A percentile compares a stretch with the other conserved stretches of the same genome.
These are phyloP conservation scores for Rhizoclosmatium sp. DNA, from an alignment of 192 early-diverging fungal genomes.

Conservation along the genomic window DNA sequence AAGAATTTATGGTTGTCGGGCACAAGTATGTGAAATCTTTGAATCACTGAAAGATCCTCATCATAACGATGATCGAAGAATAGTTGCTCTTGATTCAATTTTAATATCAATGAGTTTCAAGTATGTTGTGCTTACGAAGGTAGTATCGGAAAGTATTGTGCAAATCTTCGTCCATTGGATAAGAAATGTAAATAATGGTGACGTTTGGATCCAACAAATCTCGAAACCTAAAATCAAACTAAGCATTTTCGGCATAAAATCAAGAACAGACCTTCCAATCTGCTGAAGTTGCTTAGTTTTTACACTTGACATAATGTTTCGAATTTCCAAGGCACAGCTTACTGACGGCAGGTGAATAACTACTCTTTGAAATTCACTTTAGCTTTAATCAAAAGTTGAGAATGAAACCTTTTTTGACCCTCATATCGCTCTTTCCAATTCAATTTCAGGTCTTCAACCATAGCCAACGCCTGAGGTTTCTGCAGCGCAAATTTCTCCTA, in stretches of 20 bases:
- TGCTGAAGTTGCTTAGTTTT: constrained; percentile 18
- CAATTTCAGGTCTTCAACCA: background rate
- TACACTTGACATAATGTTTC: background rate
- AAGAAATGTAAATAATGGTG: constrained; percentile 25
- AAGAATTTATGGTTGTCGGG: constrained; percentile 19
- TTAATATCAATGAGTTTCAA: background rate
- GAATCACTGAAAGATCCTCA: background rate
- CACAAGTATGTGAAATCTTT: constrained; percentile 20
- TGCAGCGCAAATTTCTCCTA: background rate
- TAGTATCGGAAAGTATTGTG: background rate
- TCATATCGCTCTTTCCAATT: constrained; percentile 18
- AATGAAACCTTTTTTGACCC: constrained; percentile 17
- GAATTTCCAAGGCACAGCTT: background rate
- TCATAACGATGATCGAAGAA: background rate
- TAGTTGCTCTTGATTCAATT: background rate
- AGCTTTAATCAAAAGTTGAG: background rate
- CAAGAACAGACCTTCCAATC: constrained; percentile 27
- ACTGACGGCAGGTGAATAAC: constrained; percentile 31
- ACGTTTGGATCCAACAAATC: constrained; percentile 38
- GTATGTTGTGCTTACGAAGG: background rate
- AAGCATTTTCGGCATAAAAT: too few species aligned
- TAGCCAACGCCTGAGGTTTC: background rate
- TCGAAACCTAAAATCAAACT: background rate
- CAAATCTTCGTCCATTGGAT: constrained; percentile 22
- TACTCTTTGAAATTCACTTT: constrained; percentile 13